These are phyloP conservation scores for Schwanniomyces sp. DNA, from an alignment of 805 yeast species.

Conservation along the genomic window DNA sequence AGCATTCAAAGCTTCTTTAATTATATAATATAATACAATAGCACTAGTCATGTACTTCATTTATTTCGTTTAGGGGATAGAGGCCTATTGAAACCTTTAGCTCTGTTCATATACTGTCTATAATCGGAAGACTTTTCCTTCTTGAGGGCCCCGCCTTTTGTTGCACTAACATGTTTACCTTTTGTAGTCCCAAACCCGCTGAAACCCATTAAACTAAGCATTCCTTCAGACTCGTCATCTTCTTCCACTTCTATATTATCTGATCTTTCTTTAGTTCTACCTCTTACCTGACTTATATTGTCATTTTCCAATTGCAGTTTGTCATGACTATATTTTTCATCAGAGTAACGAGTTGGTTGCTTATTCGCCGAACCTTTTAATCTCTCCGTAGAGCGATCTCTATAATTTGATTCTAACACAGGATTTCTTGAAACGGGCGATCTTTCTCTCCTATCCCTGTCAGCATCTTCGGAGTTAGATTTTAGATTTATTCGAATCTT, in stretches of 20 bases:
- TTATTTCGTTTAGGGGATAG: conserved; percentile 44
- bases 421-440: conserved; percentile 7
- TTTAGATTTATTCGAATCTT: conserved; percentile 6
- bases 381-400: conserved; percentile 19
- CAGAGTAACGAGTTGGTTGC: not conserved
- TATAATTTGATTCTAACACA: conserved; percentile 1
- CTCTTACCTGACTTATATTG: conserved; percentile 14
- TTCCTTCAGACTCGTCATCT: conserved; percentile 14
- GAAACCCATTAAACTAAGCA: conserved; percentile 59
- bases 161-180: conserved; percentile 53
- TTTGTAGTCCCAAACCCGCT: conserved; percentile 55
- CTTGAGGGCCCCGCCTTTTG: conserved; percentile 44
- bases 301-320: not conserved
- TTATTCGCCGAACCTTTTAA: conserved; percentile 6
- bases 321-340: not conserved
- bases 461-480: not conserved
- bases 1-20: conserved; percentile 41
- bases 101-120: conserved; percentile 61
- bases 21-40: not conserved
- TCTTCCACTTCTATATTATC: conserved; percentile 11
- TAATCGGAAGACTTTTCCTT: conserved; percentile 44
- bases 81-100: conserved; percentile 55
- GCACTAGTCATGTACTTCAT: not conserved
- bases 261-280: conserved; percentile 15
- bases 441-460: not conserved